Percentiles rank a stretch among this genome's conserved stretches.
Evolutionary conservation across 192 early-diverging fungal genomes (phyloP).

Genomic region (Coemansia sp.): DNA sequence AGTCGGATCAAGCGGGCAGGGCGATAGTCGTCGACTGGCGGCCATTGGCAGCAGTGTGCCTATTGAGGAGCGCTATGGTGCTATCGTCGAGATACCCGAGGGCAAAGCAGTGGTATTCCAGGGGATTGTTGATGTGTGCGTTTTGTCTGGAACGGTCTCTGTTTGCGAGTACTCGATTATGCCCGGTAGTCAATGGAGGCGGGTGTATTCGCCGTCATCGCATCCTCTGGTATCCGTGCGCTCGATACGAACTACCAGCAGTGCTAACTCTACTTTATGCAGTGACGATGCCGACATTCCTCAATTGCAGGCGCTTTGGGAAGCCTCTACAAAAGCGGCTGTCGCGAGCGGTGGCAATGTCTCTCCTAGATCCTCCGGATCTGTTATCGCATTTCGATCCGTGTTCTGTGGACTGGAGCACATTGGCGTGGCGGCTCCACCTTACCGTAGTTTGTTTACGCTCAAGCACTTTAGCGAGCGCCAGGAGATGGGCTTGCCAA

Average conservation of each 20-base stretch:
- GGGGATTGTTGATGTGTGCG: constrained; percentile 42
- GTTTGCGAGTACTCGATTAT: constrained; percentile 24
- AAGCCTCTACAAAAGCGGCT: not conserved
- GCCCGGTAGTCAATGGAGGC: constrained; percentile 20
- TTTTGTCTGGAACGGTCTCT: constrained; percentile 25
- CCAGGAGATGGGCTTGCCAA: constrained; percentile 5
- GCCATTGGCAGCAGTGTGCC: not conserved
- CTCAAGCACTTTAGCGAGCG: constrained; percentile 21
- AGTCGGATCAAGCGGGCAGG: not conserved
- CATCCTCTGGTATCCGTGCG: constrained; percentile 33
- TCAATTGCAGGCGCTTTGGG: constrained; percentile 25
- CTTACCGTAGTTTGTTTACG: constrained; percentile 28
- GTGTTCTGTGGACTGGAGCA: constrained; percentile 39
- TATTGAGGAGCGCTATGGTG: constrained; percentile 17
- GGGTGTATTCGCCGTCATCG: constrained; percentile 50
- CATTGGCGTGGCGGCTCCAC: constrained; percentile 31
- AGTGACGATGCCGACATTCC: not conserved
- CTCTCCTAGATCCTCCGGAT: not conserved
- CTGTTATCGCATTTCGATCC: constrained; percentile 30
- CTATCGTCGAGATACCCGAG: constrained; percentile 17
- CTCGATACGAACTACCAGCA: not conserved
- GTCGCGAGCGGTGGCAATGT: not conserved
- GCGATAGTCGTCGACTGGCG: not conserved
- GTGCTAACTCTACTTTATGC: not conserved
- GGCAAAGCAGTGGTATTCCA: constrained; percentile 31